Percentiles rank a stretch among this genome's conserved stretches.
These are phyloP conservation scores for Phytopythium cucurbitacearum DNA, from an alignment of 352 stramenopile species.

Conservation along the genomic window DNA sequence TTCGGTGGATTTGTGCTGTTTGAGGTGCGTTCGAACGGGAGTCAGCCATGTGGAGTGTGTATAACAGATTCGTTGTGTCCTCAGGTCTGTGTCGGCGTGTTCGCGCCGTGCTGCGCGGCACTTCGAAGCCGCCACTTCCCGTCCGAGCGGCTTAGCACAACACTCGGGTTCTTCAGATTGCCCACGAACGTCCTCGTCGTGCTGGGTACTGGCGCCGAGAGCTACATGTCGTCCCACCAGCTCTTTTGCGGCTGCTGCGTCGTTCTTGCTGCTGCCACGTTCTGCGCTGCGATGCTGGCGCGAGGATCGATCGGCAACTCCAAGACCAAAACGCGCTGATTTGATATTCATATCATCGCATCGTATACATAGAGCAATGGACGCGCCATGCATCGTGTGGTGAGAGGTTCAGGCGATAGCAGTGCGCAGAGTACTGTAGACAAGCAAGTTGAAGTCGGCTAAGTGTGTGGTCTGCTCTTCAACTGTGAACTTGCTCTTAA, in stretches of 20 bases:
- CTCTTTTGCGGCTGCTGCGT: conserved; percentile 39
- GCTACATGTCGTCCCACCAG: conserved; percentile 19
- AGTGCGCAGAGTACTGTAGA: no score
- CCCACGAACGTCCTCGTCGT: conserved; percentile 67
- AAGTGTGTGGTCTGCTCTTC: no score
- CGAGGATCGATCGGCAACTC: no score
- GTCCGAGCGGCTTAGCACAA: conserved; percentile 32
- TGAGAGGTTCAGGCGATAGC: no score
- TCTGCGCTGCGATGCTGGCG: conserved; percentile 22
- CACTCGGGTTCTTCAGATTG: conserved; percentile 46
- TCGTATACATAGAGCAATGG: no score
- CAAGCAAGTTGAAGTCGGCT: conserved; percentile 1
- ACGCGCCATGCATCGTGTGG: no score
- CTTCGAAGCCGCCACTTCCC: conserved; percentile 47
- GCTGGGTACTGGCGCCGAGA: conserved; percentile 38
- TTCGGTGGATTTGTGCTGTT: conserved; percentile 44
- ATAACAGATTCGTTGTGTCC: conserved; percentile 1
- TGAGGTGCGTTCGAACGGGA: conserved; percentile 20
- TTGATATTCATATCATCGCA: no score
- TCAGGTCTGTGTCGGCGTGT: conserved; percentile 48
- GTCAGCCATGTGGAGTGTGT: neutral
- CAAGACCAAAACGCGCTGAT: no score
- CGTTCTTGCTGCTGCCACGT: conserved; percentile 28
- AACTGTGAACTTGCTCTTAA: no score
- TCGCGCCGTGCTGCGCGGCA: conserved; percentile 52